Conservation (phyloP, 495 filamentous ascomycete species). For the Penicillium angulare region DNA sequence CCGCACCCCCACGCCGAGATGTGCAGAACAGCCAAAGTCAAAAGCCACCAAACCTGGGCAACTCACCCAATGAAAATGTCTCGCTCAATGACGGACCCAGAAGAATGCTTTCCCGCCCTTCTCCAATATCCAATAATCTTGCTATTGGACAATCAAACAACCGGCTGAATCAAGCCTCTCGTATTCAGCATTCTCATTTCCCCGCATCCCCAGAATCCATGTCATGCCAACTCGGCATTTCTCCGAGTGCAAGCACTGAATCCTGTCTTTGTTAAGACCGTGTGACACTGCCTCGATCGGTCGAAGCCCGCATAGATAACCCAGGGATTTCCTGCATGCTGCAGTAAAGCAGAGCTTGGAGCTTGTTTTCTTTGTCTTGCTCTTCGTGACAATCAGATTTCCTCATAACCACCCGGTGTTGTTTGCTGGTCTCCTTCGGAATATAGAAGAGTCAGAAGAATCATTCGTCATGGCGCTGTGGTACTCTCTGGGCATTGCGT, state of each 20-base stretch:
- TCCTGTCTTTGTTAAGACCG: not conserved
- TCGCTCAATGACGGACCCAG: not conserved
- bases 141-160: not conserved
- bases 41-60: not conserved
- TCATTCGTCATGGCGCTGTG: constrained; percentile 33
- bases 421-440: not conserved
- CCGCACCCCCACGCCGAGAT: constrained; percentile 11
- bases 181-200: constrained; percentile 3
- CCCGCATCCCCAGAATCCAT: constrained; percentile 19
- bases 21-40: not conserved
- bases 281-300: constrained; percentile 25
- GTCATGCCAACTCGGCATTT: constrained; percentile 26
- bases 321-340: not conserved
- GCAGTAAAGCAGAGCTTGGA: not conserved
- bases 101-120: too few relatives aligned
- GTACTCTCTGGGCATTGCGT: constrained; percentile 49
- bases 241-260: constrained; percentile 24
- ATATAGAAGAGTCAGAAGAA: not conserved
- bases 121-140: too few relatives aligned
- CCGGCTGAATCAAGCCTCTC: not conserved
- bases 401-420: not conserved
- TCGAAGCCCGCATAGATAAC: constrained; percentile 10
- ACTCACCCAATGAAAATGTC: not conserved
- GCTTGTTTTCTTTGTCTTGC: not conserved
- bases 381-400: not conserved